These are phyloP conservation scores for Populus hybrid DNA, from an alignment of 441 rosid genomes.

Conservation along the genomic window DNA sequence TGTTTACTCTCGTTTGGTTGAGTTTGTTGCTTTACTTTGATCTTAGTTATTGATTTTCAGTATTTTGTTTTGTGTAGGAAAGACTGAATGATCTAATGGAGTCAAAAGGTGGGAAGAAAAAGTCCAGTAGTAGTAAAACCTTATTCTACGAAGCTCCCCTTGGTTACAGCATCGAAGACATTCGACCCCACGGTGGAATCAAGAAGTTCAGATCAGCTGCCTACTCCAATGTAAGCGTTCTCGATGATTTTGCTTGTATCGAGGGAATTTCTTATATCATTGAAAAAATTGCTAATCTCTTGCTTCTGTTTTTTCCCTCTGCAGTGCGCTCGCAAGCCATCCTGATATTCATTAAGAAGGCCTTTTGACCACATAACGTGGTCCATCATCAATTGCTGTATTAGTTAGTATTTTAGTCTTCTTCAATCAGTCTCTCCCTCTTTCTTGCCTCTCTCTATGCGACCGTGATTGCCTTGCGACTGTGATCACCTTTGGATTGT, in stretches of 20 bases:
- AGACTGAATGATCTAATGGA: slow-evolving; percentile 79
- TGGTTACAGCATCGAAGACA: slow-evolving; percentile 87
- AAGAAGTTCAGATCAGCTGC: slow-evolving; percentile 91
- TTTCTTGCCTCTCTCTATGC: slow-evolving; percentile 32
- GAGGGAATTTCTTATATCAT: neutral
- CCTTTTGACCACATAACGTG: slow-evolving; percentile 42
- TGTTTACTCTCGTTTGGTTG: neutral
- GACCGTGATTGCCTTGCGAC: slow-evolving; percentile 18
- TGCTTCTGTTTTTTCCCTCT: slow-evolving; percentile 1
- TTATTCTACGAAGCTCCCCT: slow-evolving; percentile 87
- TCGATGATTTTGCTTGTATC: neutral
- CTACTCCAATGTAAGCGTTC: slow-evolving; percentile 72
- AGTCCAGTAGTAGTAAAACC: slow-evolving; percentile 55
- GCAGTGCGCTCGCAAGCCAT: slow-evolving; percentile 90
- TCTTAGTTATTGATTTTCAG: neutral
- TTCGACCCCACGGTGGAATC: slow-evolving; percentile 87
- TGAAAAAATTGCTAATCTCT: neutral
- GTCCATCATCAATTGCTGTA: slow-evolving; percentile 24
- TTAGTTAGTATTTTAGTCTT: slow-evolving; percentile 20
- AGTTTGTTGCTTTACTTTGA: neutral
- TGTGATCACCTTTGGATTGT: slow-evolving; percentile 29
- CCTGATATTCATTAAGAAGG: slow-evolving; percentile 47
- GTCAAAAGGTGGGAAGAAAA: slow-evolving; percentile 76
- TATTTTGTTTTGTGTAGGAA: slow-evolving; percentile 13
- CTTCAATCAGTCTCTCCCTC: slow-evolving; percentile 29